Evolutionary conservation across 257 asterid species (phyloP).

Genomic region (Cynanchum wilfordii): DNA sequence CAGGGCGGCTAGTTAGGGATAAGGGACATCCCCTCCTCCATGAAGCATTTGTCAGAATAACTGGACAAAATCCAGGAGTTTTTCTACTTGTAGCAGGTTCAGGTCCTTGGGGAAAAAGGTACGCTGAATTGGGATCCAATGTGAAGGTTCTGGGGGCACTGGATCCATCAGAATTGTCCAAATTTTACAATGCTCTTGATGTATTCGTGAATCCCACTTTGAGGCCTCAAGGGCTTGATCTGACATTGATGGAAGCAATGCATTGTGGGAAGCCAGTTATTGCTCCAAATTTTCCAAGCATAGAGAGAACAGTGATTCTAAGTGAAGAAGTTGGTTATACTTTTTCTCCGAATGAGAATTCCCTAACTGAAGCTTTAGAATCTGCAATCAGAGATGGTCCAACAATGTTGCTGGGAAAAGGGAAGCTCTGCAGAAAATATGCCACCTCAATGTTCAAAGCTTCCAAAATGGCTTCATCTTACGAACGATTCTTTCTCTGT

Average conservation of each 20-base stretch:
- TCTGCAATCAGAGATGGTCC: conserved; percentile 16
- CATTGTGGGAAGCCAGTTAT: conserved; percentile 22
- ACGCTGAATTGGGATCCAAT: conserved; percentile 12
- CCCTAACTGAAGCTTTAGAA: conserved; percentile 19
- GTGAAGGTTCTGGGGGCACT: conserved; percentile 21
- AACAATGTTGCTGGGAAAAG: conserved; percentile 14
- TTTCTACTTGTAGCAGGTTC: conserved; percentile 19
- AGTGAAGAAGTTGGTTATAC: conserved; percentile 23
- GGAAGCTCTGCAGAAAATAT: conserved; percentile 16
- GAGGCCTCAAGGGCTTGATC: conserved; percentile 31
- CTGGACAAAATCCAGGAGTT: conserved; percentile 6
- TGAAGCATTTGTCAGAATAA: conserved; percentile 15
- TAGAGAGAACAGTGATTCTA: conserved; percentile 11
- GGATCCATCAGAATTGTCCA: conserved; percentile 17
- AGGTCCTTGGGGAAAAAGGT: conserved; percentile 24
- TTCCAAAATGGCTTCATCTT: conserved; percentile 18
- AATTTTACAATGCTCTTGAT: conserved; percentile 20
- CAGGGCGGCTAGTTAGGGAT: conserved; percentile 24
- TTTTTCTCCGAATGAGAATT: conserved; percentile 20
- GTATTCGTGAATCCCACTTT: conserved; percentile 25
- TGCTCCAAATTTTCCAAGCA: conserved; percentile 25
- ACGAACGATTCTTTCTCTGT: conserved; percentile 22
- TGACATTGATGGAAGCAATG: conserved; percentile 27
- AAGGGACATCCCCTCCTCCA: conserved; percentile 24
- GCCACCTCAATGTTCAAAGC: conserved; percentile 22